Percentiles rank a stretch among this genome's conserved stretches.
Conservation (phyloP, 2,329 filamentous ascomycete genomes). For the Intubia oerlemansii region DNA sequence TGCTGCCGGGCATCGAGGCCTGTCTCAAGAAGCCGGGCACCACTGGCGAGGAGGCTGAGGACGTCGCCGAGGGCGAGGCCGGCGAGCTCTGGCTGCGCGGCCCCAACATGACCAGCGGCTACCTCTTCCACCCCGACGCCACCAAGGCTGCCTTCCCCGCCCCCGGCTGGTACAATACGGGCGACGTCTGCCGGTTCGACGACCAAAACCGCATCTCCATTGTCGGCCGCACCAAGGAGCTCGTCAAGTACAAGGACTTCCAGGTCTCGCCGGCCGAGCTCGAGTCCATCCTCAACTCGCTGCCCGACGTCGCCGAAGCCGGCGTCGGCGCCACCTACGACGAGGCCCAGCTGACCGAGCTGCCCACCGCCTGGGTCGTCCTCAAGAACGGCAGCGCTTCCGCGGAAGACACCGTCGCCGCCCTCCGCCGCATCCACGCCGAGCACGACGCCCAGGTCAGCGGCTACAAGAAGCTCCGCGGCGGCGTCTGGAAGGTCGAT, state of each 20-base stretch:
- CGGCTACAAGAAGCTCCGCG: conserved; percentile 20
- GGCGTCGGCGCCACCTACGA: conserved; percentile 16
- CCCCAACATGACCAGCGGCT: conserved; percentile 20
- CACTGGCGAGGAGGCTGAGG: conserved; percentile 15
- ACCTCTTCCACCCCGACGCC: conserved; percentile 17
- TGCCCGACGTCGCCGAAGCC: conserved; percentile 15
- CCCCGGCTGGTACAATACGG: conserved; percentile 22
- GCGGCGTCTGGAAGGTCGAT: conserved; percentile 15
- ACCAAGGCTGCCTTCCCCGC: conserved; percentile 16
- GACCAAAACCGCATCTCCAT: conserved; percentile 13
- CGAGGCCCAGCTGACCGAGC: conserved; percentile 17
- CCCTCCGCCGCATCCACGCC: conserved; percentile 13
- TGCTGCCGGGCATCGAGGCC: conserved; percentile 19
- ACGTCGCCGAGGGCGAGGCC: conserved; percentile 10
- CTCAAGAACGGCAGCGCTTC: conserved; percentile 8
- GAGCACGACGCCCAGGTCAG: conserved; percentile 16
- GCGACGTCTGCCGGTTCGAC: conserved; percentile 20
- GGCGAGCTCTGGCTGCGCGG: conserved; percentile 19
- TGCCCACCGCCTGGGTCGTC: conserved; percentile 18
- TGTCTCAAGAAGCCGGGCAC: conserved; percentile 13
- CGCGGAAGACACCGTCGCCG: no score
- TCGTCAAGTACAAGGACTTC: conserved; percentile 22
- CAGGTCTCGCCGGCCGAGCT: conserved; percentile 18
- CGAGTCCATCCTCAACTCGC: conserved; percentile 15
- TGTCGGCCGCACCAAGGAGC: conserved; percentile 18